Conservation (phyloP, 495 filamentous ascomycete genomes). For the Penicillium desertorum region DNA sequence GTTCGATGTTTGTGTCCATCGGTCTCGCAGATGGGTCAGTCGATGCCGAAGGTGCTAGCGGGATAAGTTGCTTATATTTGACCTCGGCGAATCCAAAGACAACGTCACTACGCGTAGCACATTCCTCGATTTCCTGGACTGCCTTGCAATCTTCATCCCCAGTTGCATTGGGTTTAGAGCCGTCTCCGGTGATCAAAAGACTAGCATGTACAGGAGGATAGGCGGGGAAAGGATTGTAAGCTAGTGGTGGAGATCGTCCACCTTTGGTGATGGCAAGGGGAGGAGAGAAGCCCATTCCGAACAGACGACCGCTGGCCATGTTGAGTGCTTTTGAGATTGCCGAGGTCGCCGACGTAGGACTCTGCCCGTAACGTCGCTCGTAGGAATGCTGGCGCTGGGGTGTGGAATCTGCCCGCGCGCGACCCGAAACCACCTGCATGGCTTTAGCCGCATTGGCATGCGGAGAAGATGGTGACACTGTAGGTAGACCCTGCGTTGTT, state of each 20-base stretch:
- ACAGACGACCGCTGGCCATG: constrained; percentile 83
- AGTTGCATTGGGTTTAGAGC: constrained; percentile 52
- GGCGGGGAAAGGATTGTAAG: constrained; percentile 78
- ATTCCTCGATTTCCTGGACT: constrained; percentile 82
- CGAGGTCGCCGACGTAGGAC: constrained; percentile 77
- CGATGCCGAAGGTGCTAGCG: constrained; percentile 72
- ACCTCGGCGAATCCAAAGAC: constrained; percentile 97
- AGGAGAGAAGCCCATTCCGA: constrained; percentile 71
- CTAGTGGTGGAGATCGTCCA: constrained; percentile 68
- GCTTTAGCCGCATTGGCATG: constrained; percentile 53
- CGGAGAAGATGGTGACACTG: constrained; percentile 35
- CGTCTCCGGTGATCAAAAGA: constrained; percentile 66
- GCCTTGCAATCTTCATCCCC: constrained; percentile 79
- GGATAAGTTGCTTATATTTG: constrained; percentile 94
- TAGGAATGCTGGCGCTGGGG: constrained; percentile 72
- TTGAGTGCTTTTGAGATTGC: constrained; percentile 93
- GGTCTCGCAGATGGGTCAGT: constrained; percentile 43
- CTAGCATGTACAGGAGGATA: constrained; percentile 70
- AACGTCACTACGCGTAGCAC: constrained; percentile 87
- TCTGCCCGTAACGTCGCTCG: constrained; percentile 73
- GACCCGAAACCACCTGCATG: constrained; percentile 66
- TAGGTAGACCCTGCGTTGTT: constrained; percentile 59
- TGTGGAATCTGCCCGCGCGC: constrained; percentile 57
- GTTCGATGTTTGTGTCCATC: constrained; percentile 36
- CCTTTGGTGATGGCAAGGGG: constrained; percentile 66